Base-by-base conservation (phyloP, 306 rosid genomes). In the Castanospermum australe region DNA sequence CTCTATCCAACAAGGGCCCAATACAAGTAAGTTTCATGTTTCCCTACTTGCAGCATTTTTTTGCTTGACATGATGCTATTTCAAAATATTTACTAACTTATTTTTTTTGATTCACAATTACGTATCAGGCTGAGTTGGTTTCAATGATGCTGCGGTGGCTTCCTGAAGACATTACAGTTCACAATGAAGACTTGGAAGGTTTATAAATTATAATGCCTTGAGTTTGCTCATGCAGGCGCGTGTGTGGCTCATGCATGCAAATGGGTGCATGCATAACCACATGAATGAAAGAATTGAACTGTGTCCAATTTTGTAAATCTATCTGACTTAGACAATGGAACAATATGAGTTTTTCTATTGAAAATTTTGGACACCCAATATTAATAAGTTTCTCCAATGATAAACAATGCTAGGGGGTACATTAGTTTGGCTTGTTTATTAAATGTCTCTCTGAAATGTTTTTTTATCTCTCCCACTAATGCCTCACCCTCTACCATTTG, bases 111-210 rank as follows among this genome's bases (percentile, higher is more conserved):
- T 66, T 77, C 51, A 5, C 66, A 17, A 68, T 75, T 45, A 83
- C 67, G 56, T 81, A 45, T 71, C 81, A 95, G 99, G 99, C 96
- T 79, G 98, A 95, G 91, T 89, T 95, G 91, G 98, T 95, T 64
- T 86, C 96, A 20, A 95, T 95, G 97, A 88, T 83, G 94, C 90
- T 95, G 82, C 90, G 98, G 89, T 95, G 99, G 99, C 98, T 95
- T 82, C 99, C 98, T 70, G 99, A 95, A 87, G 99, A 95, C 75
- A 91, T 93, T 83, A 90, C 98, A 2, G 96, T 95, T 83, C 98
- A 95, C 84, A 91, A 95, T 84, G 99, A 95, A 86, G 99, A 95
- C 85, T 86, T 95, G 77, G 99, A 95, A 92, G 99, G 99, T 95
- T 73, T 83, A 14, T 79, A 67, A 47, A 93, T 73, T 83, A 14